These are phyloP conservation scores for Coprinellus aureogranulatus DNA, from an alignment of 768 basidiomycete species.

Conservation along the genomic window DNA sequence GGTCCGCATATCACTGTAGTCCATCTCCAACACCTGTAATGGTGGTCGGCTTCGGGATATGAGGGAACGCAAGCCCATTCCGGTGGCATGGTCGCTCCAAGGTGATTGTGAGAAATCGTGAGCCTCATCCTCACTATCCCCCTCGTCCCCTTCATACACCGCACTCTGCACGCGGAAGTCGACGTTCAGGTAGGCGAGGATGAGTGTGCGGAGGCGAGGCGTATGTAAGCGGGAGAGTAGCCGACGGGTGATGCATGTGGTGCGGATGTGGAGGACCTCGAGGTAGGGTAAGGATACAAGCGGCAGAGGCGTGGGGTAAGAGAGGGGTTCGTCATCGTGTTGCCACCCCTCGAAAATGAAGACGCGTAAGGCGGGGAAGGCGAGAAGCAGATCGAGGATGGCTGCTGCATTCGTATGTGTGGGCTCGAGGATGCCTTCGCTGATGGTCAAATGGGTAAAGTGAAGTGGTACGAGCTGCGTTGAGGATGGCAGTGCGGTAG, in stretches of 20 bases:
- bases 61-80: conserved; percentile 73
- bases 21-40: conserved; percentile 68
- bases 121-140: conserved; percentile 75
- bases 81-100: conserved; percentile 73
- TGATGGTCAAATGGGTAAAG: conserved; percentile 58
- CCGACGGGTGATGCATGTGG: conserved; percentile 61
- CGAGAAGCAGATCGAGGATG: conserved; percentile 58
- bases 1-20: conserved; percentile 79
- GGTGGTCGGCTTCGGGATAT: conserved; percentile 62
- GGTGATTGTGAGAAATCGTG: conserved; percentile 74
- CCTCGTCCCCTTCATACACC: conserved; percentile 42
- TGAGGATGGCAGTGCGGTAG: conserved; percentile 49
- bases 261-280: conserved; percentile 53
- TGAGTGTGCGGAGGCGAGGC: conserved; percentile 58
- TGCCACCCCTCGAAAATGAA: conserved; percentile 57
- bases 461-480: conserved; percentile 44
- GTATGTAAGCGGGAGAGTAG: conserved; percentile 64
- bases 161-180: conserved; percentile 44
- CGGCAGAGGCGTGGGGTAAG: conserved; percentile 26
- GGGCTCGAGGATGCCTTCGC: conserved; percentile 41
- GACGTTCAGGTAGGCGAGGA: conserved; percentile 66
- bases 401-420: conserved; percentile 44
- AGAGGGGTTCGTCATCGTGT: conserved; percentile 37
- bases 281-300: conserved; percentile 57
- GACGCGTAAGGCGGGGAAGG: conserved; percentile 59